A percentile compares a stretch with the other conserved stretches of the same genome.
Conservation (phyloP, 1,139 yeast species). For the Candida sojae region DNA sequence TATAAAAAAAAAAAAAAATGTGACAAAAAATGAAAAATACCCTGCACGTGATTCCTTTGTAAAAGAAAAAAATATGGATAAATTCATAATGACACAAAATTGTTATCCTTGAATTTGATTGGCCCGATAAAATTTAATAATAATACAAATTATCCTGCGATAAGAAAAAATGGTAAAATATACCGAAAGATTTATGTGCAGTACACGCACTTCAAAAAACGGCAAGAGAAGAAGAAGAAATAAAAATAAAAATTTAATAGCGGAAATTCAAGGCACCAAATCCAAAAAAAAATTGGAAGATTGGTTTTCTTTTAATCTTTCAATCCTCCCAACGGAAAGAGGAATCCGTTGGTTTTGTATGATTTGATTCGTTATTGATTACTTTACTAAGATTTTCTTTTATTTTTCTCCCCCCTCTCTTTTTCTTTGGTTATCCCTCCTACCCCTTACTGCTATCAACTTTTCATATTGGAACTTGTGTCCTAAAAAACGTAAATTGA, state of each 20-base stretch:
- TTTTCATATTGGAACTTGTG: no score
- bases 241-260: not conserved
- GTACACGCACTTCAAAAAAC: no score
- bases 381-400: no score
- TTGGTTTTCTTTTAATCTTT: no score
- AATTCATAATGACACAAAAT: not conserved
- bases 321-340: not conserved
- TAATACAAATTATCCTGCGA: not conserved
- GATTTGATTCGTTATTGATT: constrained; percentile 3
- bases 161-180: not conserved
- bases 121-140: constrained; percentile 1
- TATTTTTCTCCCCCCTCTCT: no score
- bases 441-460: not conserved
- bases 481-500: no score
- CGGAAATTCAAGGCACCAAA: no score
- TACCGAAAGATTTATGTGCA: no score
- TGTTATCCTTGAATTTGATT: not conserved
- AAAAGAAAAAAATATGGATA: not conserved
- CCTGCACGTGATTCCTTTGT: not conserved
- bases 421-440: not conserved
- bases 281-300: no score
- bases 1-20: not conserved
- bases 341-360: not conserved
- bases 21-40: not conserved
- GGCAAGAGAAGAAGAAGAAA: not conserved